Base-by-base conservation (phyloP, 352 stramenopile genomes). In the Phytophthora litchii region DNA sequence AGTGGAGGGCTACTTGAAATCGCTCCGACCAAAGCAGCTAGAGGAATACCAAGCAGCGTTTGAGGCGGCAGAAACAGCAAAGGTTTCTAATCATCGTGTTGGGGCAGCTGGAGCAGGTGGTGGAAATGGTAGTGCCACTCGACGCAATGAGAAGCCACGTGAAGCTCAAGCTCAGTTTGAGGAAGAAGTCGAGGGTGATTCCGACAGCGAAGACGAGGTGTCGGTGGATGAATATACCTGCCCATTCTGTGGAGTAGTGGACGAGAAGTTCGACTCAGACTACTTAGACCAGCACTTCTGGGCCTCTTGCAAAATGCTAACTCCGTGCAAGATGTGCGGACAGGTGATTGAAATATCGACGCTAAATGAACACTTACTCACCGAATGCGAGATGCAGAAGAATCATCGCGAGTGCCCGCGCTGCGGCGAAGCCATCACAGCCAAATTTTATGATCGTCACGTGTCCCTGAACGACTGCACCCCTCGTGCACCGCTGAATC, bases 261-360 rank as follows among this genome's bases (percentile, higher is more conserved):
- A 97, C 60, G 75, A 89, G 13, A 76, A 76, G 11, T 98, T 96
- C 40, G 92, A 93, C 53, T 91, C 92, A 13, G 89, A 97, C 36
- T 78, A 74, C 3, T 63, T 98, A 17, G 91, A 97, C 61, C 82
- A 96, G 64, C 92, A 98, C 60, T 97, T 97, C 57, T 98, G 89
- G 89, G 83, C 89, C 23, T 78, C 91, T 10, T 98, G 92, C 59
- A 77, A 80, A 19, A 94, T 98, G 87, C 75, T 98, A 9, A 96
- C 90, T 25, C 88, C 85, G 35, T 98, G 92, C 75, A 89, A 91
- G 38, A 94, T 96, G 78, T 98, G 92, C 55, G 88, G 88, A 11
- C 92, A 98, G 69, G 87, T 97, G 48, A 97, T 98, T 51, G 92
- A 98, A 63, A 95, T 98, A 11, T 71, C 83, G 2, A 79, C 77